Conservation (phyloP, 2,329 filamentous ascomycete species). For the Beauveria caledonica region DNA sequence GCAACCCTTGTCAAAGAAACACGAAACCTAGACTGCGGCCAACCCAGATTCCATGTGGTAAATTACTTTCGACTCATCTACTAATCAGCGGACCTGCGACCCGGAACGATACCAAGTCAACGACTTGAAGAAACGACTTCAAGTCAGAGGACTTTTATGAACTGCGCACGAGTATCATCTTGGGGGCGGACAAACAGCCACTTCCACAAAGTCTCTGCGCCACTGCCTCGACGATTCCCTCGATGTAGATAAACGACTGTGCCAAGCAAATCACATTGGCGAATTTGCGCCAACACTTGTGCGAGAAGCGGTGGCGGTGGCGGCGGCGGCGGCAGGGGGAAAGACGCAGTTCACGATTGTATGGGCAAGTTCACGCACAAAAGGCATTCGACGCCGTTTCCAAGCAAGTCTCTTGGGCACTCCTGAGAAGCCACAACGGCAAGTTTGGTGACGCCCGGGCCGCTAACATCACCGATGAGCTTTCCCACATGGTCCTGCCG, state of each 20-base stretch:
- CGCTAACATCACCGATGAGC: not conserved
- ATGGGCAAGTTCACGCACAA: too few relatives aligned
- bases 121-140: not conserved
- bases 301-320: conserved; percentile 12
- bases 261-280: not conserved
- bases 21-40: not conserved
- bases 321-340: not conserved
- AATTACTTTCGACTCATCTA: too few relatives aligned
- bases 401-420: not conserved
- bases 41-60: not conserved
- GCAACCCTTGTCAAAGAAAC: not conserved
- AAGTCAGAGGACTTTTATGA: not conserved
- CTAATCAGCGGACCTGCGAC: not conserved
- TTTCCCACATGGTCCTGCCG: not conserved
- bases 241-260: not conserved
- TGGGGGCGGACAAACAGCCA: not conserved
- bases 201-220: not conserved
- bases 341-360: not conserved
- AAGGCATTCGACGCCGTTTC: not conserved
- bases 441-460: not conserved
- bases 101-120: not conserved
- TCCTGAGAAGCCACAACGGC: not conserved
- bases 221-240: not conserved
- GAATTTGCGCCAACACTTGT: not conserved
- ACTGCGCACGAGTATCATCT: not conserved